These are phyloP conservation scores for Russula sp. DNA, from an alignment of 768 basidiomycete species.

Conservation along the genomic window DNA sequence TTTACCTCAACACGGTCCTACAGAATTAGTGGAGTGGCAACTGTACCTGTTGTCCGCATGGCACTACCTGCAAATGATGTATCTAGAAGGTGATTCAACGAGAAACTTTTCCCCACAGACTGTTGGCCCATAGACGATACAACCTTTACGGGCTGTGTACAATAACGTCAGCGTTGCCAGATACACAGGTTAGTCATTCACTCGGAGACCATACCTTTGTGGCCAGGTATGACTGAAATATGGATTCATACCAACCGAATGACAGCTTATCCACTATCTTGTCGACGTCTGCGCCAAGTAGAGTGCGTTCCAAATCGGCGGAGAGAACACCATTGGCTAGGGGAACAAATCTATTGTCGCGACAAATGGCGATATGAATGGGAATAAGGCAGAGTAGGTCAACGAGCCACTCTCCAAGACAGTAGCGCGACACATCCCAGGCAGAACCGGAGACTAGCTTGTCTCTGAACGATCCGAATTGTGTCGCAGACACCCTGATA, in stretches of 20 bases:
- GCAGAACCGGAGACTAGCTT: slow-evolving; percentile 7
- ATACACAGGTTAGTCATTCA: background rate
- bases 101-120: too few species aligned
- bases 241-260: too few species aligned
- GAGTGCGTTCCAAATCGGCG: slow-evolving; percentile 41
- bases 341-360: too few species aligned
- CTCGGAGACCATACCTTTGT: slow-evolving; percentile 35
- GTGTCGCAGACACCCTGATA: slow-evolving; percentile 33
- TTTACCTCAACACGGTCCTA: slow-evolving; percentile 18
- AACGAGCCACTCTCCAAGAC: too few species aligned
- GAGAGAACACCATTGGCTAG: slow-evolving; percentile 47
- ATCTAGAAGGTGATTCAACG: too few species aligned
- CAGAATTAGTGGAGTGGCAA: slow-evolving; percentile 29
- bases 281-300: slow-evolving; percentile 44
- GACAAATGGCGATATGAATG: too few species aligned
- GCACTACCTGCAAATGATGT: slow-evolving; percentile 30
- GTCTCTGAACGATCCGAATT: slow-evolving; percentile 30
- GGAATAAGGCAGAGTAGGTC: too few species aligned
- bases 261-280: too few species aligned
- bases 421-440: slow-evolving; percentile 1
- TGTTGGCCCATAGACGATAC: slow-evolving; percentile 49
- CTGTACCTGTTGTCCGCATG: slow-evolving; percentile 53
- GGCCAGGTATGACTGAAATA: slow-evolving; percentile 58
- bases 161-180: background rate
- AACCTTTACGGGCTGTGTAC: slow-evolving; percentile 50